A percentile compares a stretch with the other conserved stretches of the same genome.
phyloP scores from a whole-genome alignment of 805 yeast genomes.

The Brettanomyces nanus region DNA sequence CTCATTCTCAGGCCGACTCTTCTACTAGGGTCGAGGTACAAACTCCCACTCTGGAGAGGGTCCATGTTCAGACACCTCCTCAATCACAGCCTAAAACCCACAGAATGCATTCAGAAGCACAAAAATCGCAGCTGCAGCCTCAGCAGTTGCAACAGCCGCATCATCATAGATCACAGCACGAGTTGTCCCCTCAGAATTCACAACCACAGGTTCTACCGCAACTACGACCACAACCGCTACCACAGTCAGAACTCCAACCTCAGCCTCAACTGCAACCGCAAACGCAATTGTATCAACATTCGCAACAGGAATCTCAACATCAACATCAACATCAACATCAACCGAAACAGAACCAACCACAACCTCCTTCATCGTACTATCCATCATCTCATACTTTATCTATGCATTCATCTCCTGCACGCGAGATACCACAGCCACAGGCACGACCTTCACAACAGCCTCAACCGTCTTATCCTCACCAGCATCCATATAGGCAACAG shows the following conservation, averaged over 20 bases:
- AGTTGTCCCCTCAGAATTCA: not conserved
- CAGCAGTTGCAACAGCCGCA: not conserved
- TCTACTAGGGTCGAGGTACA: too few species aligned
- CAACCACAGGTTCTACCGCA: conserved; percentile 4
- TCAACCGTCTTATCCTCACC: conserved; percentile 5
- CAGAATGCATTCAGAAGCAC: not conserved
- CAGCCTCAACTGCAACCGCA: conserved; percentile 7
- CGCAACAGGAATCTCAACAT: not conserved
- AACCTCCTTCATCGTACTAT: not conserved
- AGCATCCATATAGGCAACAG: conserved; percentile 8
- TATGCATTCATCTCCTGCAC: too few species aligned
- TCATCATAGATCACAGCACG: not conserved
- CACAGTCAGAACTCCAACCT: conserved; percentile 8
- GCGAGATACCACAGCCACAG: conserved; percentile 2
- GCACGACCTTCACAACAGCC: conserved; percentile 4
- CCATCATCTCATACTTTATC: conserved; percentile 2
- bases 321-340: conserved; percentile 2
- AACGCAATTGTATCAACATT: not conserved
- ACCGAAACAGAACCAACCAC: conserved; percentile 4
- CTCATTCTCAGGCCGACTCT: too few species aligned
- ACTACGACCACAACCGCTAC: conserved; percentile 8
- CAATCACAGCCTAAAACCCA: not conserved
- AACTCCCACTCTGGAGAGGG: not conserved
- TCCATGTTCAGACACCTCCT: not conserved
- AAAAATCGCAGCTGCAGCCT: too few species aligned